Base-by-base conservation (phyloP, 2,329 filamentous ascomycete genomes). In the Botrytis fabae region DNA sequence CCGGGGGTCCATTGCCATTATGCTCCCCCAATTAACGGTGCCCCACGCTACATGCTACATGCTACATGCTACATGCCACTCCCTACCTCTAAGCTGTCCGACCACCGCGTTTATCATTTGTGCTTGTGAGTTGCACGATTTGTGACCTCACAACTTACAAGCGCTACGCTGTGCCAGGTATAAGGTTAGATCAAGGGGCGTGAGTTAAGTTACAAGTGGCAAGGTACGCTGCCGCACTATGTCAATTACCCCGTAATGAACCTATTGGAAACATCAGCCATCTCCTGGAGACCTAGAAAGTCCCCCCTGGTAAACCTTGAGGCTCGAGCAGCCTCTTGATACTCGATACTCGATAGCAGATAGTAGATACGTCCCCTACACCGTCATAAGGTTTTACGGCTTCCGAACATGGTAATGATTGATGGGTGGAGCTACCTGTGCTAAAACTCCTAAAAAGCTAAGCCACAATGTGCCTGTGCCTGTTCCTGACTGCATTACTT, bases 401-500 rank as follows among this genome's bases (percentile, higher is more conserved):
- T 18, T 32, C 48, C 65, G 5, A 68, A 68, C 25, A 54, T 4
- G 46, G 64, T 42, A 42, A 68, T 57, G 35, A 40, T 66, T 28
- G 64, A 16, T 57, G 42, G 68, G 28, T 48, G 20, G 46, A 68
- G 48, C 65, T 42, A 42, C 32, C 20, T 32, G 40, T 57, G 65
- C 25, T 57, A 68, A 68, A 44, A 57, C 62, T 66, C 42, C 46
- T 57, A 66, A 60, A 65, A 63, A 59, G 61, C 70, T 68, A 57
- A 71, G 61, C 70, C 70, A 71, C 70, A 71, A 68, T 66, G 42
- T 66, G 61, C 59, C 44, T 66, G 64, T 54, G 46, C 35, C 46
- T 54, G 64, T 68, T 18, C 48, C 65, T 68, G 65, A 32, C 38
- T 57, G 65, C 65, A 28, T 68, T 65, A n/a, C 42, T 48, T 68